phyloP scores from a whole-genome alignment of 352 stramenopile genomes.

The Phytophthora vignae region DNA sequence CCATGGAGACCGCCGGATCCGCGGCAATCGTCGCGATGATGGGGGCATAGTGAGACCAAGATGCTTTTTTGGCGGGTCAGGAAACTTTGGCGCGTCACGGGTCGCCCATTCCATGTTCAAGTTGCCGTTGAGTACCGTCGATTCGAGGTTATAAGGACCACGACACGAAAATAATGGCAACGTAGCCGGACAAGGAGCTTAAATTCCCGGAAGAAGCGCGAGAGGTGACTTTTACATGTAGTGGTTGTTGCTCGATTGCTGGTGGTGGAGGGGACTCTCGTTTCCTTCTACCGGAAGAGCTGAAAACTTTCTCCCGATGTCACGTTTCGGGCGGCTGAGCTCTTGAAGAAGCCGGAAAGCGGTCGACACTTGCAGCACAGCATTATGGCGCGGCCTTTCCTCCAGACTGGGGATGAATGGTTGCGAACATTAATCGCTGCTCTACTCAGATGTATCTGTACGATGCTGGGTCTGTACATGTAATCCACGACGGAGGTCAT shows the following conservation, averaged over 20 bases:
- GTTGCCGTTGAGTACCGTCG: background rate
- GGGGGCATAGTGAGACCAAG: background rate
- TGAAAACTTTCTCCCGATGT: background rate
- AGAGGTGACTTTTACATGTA: no score
- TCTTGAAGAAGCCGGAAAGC: background rate
- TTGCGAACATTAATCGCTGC: background rate
- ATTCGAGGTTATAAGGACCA: no score
- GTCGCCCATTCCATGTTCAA: background rate
- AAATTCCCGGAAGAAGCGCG: no score
- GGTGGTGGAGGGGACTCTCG: background rate
- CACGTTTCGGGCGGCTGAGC: background rate
- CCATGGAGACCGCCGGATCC: slow-evolving; percentile 5
- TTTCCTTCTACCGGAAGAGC: background rate
- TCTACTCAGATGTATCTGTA: no score
- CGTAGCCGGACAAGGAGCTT: no score
- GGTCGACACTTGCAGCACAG: background rate
- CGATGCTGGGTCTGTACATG: no score
- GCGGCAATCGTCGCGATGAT: background rate
- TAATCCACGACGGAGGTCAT: background rate
- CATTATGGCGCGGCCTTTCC: background rate
- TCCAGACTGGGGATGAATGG: background rate
- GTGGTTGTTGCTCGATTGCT: no score
- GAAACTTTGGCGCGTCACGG: background rate
- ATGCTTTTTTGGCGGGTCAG: background rate
- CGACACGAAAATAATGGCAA: no score